Evolutionary conservation across 305 asterid genomes (phyloP).

Genomic region (Rubia balearica): DNA sequence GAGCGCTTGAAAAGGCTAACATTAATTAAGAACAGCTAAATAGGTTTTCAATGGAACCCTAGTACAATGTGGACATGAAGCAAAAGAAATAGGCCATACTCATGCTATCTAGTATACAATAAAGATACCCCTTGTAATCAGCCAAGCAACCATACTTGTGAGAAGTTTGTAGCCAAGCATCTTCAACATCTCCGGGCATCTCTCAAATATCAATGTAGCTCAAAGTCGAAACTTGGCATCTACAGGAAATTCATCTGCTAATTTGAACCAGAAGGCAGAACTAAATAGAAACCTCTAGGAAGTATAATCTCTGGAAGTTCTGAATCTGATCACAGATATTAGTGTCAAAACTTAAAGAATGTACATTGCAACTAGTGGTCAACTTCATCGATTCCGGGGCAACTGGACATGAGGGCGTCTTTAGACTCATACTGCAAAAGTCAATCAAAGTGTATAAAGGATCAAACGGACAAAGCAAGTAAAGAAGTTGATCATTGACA

Average conservation of each 20-base stretch:
- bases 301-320: background rate
- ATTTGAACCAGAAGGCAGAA: background rate
- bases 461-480: background rate
- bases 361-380: conserved; percentile 39
- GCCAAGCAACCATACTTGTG: background rate
- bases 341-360: background rate
- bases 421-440: conserved; percentile 61
- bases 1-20: too few species aligned
- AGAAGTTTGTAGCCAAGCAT: background rate
- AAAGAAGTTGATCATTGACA: background rate
- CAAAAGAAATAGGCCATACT: background rate
- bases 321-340: background rate
- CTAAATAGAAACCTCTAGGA: background rate
- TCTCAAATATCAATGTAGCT: background rate
- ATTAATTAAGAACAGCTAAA: too few species aligned
- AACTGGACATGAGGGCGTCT: conserved; percentile 48
- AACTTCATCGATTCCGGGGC: conserved; percentile 77
- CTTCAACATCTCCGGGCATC: background rate
- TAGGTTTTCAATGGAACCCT: too few species aligned
- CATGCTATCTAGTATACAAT: background rate
- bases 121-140: background rate
- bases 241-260: background rate
- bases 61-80: background rate
- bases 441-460: conserved; percentile 11
- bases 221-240: background rate